Base-by-base conservation (phyloP, 2,329 filamentous ascomycete species). In the Epichloe baconii region DNA sequence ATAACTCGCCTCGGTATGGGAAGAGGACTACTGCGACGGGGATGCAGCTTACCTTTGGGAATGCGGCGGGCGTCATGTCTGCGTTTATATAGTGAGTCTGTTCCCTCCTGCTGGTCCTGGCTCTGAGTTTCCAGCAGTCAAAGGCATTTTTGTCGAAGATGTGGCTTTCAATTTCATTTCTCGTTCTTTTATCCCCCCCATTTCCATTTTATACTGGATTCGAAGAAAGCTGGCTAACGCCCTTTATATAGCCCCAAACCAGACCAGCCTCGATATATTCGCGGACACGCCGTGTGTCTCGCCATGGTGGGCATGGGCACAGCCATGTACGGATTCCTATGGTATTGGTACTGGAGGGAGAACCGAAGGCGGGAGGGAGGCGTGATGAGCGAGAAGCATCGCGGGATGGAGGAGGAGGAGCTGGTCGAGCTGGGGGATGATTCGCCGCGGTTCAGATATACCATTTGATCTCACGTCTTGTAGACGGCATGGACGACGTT, bases 21-120 rank as follows among this genome's bases (percentile, higher is more conserved):
- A 90, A 89, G 64, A 73, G 86, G 35, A 85, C 85, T 0, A 85
- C 83, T 0, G 83, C 82, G 0, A 86, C 79, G 1, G 85, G 83
- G 0, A 62, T 88, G 62, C 84, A 88, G 62, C 69, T 88, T 37
- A 86, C 79, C 0, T 75, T 83, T 49, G 85, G 84, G 2, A 89
- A 89, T 56, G 72, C 74, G 15, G 77, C 80, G 11, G 86, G 86
- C 2, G 83, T 89, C 56, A 83, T 88, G 80, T 77, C 82, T 3
- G 79, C 83, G 0, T 88, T 87, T 58, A 79, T 85, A 50, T 77
- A 76, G 67, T 69, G 52, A 57, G 66, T 59, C 31, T 44, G 17
- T 10, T 11, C 11, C 17, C 31, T 31, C 31, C 31, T 31, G 0
- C 11, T 31, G 10, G 31, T 31, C 10, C 31, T 31, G 10, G n/a